These are phyloP conservation scores for Polygonum maritimum DNA, from an alignment of 148 eudicot genomes.

Conservation along the genomic window DNA sequence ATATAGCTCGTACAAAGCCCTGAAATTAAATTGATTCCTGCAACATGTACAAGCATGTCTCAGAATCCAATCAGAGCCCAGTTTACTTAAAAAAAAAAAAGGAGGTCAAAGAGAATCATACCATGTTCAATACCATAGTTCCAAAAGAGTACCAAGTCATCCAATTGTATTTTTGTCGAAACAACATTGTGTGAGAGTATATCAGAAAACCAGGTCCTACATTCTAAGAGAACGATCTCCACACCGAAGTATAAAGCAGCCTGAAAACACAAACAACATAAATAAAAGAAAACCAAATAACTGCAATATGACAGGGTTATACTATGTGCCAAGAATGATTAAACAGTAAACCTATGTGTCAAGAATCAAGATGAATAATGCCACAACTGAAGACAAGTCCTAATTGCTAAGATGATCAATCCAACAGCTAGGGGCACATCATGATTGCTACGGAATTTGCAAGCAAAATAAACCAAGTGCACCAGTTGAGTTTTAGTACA, in stretches of 20 bases:
- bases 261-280: slow-evolving; percentile 26
- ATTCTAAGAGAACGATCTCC: slow-evolving; percentile 48
- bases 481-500: neutral
- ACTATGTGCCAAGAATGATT: neutral
- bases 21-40: slow-evolving; percentile 60
- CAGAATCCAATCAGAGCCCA: slow-evolving; percentile 13
- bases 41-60: slow-evolving; percentile 29
- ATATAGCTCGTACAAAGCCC: slow-evolving; percentile 61
- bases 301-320: neutral
- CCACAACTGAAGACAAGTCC: neutral
- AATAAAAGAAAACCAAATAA: neutral
- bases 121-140: slow-evolving; percentile 57
- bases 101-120: slow-evolving; percentile 18
- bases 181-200: slow-evolving; percentile 15
- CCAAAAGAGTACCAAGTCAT: slow-evolving; percentile 45
- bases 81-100: neutral
- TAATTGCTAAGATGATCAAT: neutral
- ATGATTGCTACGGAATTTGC: neutral
- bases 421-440: neutral
- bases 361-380: neutral
- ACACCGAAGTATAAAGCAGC: slow-evolving; percentile 81
- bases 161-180: slow-evolving; percentile 31
- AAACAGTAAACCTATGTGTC: neutral
- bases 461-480: neutral
- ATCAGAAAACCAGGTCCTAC: slow-evolving; percentile 55